Evolutionary conservation across 1,284 basidiomycete genomes (phyloP).

Genomic region (Porogramme epimiltina): DNA sequence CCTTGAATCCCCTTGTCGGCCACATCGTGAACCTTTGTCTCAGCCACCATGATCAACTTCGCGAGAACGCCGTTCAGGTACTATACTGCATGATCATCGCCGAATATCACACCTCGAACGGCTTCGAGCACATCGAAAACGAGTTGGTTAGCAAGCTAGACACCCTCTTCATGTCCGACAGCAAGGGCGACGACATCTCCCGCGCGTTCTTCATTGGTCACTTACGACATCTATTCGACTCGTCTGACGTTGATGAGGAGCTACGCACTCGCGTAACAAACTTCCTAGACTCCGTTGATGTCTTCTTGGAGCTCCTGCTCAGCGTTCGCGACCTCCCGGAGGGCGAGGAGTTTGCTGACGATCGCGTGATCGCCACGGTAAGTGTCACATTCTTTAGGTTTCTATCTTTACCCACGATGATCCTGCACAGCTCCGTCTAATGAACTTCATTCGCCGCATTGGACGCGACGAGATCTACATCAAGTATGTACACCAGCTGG

Average conservation of each 20-base stretch:
- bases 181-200: constrained; percentile 88
- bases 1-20: constrained; percentile 86
- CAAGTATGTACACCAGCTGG: constrained; percentile 93
- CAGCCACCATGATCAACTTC: constrained; percentile 91
- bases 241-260: constrained; percentile 77
- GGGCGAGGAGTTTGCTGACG: constrained; percentile 92
- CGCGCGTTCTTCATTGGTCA: constrained; percentile 95
- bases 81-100: constrained; percentile 96
- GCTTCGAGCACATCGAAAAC: constrained; percentile 88
- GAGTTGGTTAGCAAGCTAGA: constrained; percentile 96
- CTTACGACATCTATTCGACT: constrained; percentile 85
- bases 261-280: constrained; percentile 77
- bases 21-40: constrained; percentile 92
- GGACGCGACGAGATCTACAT: constrained; percentile 90
- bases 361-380: constrained; percentile 90
- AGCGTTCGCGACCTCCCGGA: constrained; percentile 92
- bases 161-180: constrained; percentile 88
- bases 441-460: constrained; percentile 89
- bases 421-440: constrained; percentile 71
- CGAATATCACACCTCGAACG: constrained; percentile 80
- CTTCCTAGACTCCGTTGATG: constrained; percentile 90
- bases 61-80: constrained; percentile 90
- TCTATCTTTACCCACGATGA: neutral
- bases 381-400: constrained; percentile 8
- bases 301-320: constrained; percentile 92